These are phyloP conservation scores for Scleroderma bovista DNA, from an alignment of 768 basidiomycete species.

Conservation along the genomic window DNA sequence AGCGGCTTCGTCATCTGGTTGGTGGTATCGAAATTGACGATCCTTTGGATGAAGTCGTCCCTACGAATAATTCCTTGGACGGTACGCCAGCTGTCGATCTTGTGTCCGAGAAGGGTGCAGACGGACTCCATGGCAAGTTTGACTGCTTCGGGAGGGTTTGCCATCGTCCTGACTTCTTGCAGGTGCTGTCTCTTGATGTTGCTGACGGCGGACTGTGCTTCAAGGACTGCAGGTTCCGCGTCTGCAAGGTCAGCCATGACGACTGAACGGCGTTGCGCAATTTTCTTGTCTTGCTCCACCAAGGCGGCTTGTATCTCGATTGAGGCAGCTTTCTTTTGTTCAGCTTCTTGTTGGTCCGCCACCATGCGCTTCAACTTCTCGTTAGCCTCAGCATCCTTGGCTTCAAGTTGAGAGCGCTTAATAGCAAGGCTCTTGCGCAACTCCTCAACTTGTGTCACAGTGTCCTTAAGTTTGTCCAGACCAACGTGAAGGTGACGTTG, in stretches of 20 bases:
- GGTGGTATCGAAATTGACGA: constrained; percentile 92
- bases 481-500: constrained; percentile 98
- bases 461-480: constrained; percentile 92
- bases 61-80: constrained; percentile 94
- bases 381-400: constrained; percentile 93
- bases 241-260: constrained; percentile 96
- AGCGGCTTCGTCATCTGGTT: constrained; percentile 85
- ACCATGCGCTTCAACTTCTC: constrained; percentile 98
- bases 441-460: constrained; percentile 95
- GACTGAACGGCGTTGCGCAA: constrained; percentile 79
- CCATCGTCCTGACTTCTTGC: constrained; percentile 96
- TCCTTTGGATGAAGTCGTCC: constrained; percentile 94
- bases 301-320: constrained; percentile 94
- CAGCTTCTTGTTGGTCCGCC: constrained; percentile 96
- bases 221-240: constrained; percentile 94
- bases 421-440: constrained; percentile 91
- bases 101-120: constrained; percentile 92
- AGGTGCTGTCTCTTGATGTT: constrained; percentile 95
- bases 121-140: constrained; percentile 99
- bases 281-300: constrained; percentile 84
- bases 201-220: constrained; percentile 93
- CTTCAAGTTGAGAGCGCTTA: constrained; percentile 87
- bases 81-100: constrained; percentile 94
- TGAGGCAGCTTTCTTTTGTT: constrained; percentile 95
- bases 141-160: constrained; percentile 96